These are phyloP conservation scores for Myriosclerotinia scirpicola DNA, from an alignment of 2,329 filamentous ascomycete genomes.

Conservation along the genomic window DNA sequence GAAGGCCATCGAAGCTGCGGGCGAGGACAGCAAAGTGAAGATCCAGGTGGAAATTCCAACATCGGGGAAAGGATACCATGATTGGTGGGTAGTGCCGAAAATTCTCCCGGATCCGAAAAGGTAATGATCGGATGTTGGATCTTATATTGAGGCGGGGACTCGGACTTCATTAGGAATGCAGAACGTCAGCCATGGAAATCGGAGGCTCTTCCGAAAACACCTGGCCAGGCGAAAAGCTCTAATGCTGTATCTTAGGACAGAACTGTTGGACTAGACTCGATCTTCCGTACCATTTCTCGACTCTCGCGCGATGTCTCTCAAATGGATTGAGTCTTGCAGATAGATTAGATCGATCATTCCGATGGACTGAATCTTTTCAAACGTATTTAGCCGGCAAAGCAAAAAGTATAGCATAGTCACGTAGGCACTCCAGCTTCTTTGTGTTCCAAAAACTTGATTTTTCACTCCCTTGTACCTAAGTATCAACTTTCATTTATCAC, in stretches of 20 bases:
- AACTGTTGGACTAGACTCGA: not conserved
- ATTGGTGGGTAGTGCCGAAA: constrained; percentile 64
- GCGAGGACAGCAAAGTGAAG: constrained; percentile 33
- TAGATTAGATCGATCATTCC: no score
- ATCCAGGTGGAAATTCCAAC: constrained; percentile 54
- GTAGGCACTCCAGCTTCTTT: not conserved
- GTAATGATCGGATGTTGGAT: not conserved
- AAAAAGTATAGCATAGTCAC: not conserved
- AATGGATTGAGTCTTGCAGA: no score
- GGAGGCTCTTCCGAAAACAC: not conserved
- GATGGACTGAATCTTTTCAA: no score
- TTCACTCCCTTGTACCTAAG: not conserved
- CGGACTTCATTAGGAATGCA: not conserved
- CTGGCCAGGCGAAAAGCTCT: not conserved
- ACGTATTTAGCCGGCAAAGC: no score
- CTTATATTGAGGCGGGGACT: constrained; percentile 4
- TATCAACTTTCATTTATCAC: not conserved
- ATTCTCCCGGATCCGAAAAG: constrained; percentile 25
- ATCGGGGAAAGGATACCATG: constrained; percentile 57
- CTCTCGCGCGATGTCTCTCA: no score
- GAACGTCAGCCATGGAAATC: not conserved
- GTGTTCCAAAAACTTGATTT: not conserved
- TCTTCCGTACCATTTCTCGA: not conserved
- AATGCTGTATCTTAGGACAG: not conserved
- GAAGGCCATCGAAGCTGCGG: constrained; percentile 51